Percentiles rank a stretch among this genome's conserved stretches.
phyloP scores from a whole-genome alignment of 305 asterid species.

The Fraxinus latifolia region DNA sequence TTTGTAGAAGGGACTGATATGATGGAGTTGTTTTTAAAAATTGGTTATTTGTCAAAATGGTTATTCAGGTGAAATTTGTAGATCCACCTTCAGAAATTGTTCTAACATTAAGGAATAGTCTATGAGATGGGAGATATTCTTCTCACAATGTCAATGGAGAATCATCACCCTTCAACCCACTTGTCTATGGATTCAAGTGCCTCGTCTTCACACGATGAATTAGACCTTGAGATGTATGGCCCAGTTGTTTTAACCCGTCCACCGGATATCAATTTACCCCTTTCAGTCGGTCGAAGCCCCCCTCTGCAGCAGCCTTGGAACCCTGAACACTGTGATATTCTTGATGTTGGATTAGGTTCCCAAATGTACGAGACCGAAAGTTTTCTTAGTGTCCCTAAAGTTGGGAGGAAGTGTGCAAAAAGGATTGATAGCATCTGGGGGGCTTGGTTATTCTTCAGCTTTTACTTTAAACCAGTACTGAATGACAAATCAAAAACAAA shows the following conservation, averaged over 20 bases:
- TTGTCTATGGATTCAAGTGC: conserved; percentile 92
- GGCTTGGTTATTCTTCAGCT: conserved; percentile 94
- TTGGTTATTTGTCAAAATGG: conserved; percentile 25
- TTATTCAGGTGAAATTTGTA: conserved; percentile 30
- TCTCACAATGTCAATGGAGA: conserved; percentile 71
- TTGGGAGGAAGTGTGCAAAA: conserved; percentile 62
- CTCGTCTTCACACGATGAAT: conserved; percentile 67
- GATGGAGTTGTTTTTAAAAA: conserved; percentile 15
- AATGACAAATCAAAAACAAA: conserved; percentile 77
- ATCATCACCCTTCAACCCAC: conserved; percentile 78
- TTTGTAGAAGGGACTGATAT: conserved; percentile 32
- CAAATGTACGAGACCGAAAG: conserved; percentile 64
- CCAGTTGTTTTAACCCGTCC: conserved; percentile 62
- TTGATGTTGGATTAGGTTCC: conserved; percentile 74
- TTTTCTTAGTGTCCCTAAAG: conserved; percentile 50
- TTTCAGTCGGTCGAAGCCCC: conserved; percentile 75
- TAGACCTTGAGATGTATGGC: conserved; percentile 76
- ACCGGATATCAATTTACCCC: conserved; percentile 84
- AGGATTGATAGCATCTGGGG: conserved; percentile 90
- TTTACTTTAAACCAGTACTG: conserved; percentile 75
- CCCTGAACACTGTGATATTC: conserved; percentile 63
- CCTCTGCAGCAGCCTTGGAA: conserved; percentile 69
- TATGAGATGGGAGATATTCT: conserved; percentile 62
- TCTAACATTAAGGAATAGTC: conserved; percentile 20
- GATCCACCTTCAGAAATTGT: conserved; percentile 18